These are phyloP conservation scores for Tolypocladium paradoxum DNA, from an alignment of 2,329 filamentous ascomycete genomes.

Conservation along the genomic window DNA sequence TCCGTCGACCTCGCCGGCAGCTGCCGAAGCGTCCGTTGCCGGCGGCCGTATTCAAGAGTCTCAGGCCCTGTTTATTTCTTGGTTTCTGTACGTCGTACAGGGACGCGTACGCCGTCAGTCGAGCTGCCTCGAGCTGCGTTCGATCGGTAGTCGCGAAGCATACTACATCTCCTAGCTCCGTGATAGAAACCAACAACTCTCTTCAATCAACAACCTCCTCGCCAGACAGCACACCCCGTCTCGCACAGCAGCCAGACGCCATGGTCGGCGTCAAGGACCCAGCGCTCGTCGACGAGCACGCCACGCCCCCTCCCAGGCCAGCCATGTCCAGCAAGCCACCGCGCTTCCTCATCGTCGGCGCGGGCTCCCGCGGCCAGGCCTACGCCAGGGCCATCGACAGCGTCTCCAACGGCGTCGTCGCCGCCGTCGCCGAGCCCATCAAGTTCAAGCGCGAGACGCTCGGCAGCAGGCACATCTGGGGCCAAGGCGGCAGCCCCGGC, in stretches of 20 bases:
- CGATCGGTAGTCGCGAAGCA: not conserved
- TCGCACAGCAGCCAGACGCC: not conserved
- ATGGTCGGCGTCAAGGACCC: conserved; percentile 12
- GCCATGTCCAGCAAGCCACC: conserved; percentile 39
- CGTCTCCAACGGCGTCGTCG: conserved; percentile 57
- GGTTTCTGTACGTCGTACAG: too few relatives aligned
- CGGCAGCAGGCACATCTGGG: conserved; percentile 65
- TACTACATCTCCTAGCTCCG: not conserved
- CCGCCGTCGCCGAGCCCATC: conserved; percentile 72
- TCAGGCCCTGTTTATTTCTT: too few relatives aligned
- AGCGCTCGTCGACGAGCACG: conserved; percentile 12
- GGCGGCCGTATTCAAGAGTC: too few relatives aligned
- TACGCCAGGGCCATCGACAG: conserved; percentile 61
- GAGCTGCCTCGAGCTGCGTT: not conserved
- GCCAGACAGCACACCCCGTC: not conserved
- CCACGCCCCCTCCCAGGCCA: conserved; percentile 26
- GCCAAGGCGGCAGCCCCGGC: conserved; percentile 26
- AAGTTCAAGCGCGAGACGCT: conserved; percentile 64
- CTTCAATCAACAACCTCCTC: not conserved
- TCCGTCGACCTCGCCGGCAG: not conserved
- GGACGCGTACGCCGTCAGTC: not conserved
- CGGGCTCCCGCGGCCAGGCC: conserved; percentile 64
- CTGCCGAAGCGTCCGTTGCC: too few relatives aligned
- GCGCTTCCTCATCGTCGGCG: conserved; percentile 70
- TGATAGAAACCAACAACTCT: not conserved